Conservation (phyloP, 208 protist species). For the Wallacemonas sp. region DNA sequence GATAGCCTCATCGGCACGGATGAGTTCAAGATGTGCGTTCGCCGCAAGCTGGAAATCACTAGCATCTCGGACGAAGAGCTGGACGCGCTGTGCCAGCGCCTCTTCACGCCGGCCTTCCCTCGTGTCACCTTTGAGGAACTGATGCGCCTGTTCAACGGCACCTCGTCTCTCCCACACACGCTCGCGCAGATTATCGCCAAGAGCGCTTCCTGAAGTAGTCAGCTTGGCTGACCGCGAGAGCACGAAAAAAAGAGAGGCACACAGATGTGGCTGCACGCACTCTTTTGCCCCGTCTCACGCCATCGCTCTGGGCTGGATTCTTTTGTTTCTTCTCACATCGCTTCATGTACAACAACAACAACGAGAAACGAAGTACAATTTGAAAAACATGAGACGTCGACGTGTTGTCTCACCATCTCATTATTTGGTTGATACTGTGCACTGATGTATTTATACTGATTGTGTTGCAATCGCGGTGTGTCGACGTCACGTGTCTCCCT, state of each 20-base stretch:
- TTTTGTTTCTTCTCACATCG: constrained; percentile 8
- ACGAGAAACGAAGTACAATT: constrained; percentile 8
- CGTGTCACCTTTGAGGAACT: constrained; percentile 85
- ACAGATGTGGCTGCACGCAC: no score
- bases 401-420: no score
- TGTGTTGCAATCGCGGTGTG: no score
- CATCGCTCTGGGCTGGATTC: no score
- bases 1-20: constrained; percentile 85
- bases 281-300: not conserved
- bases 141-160: constrained; percentile 84
- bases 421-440: no score
- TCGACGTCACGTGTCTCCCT: no score
- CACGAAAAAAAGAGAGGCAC: not conserved
- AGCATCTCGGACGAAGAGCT: constrained; percentile 73
- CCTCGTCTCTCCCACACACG: constrained; percentile 77
- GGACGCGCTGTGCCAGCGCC: constrained; percentile 64
- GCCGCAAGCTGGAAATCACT: constrained; percentile 62
- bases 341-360: constrained; percentile 8
- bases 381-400: no score
- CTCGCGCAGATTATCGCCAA: constrained; percentile 63
- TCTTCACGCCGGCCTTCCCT: constrained; percentile 65
- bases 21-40: constrained; percentile 86
- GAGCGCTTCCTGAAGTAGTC: constrained; percentile 38
- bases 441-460: no score
- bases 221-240: not conserved